These are phyloP conservation scores for Amphirosellinia nigrospora DNA, from an alignment of 495 filamentous ascomycete genomes.

Conservation along the genomic window DNA sequence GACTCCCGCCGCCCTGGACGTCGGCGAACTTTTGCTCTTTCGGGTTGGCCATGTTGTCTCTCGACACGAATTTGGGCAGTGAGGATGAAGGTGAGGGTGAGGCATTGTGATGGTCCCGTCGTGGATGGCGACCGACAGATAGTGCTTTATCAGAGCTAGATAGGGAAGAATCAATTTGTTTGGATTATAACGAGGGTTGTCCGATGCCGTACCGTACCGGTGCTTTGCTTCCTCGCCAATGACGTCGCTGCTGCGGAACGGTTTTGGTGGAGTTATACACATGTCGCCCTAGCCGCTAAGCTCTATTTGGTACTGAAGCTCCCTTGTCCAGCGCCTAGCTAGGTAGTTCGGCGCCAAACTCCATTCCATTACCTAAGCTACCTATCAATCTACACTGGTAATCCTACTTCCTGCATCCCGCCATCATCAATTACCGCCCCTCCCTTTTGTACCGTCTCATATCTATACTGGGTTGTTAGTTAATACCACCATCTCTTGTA, in stretches of 20 bases:
- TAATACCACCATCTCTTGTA: background rate
- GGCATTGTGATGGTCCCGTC: background rate
- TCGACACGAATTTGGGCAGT: conserved; percentile 1
- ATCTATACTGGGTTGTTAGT: background rate
- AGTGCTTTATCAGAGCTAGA: conserved; percentile 6
- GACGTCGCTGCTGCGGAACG: conserved; percentile 21
- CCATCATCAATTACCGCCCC: background rate
- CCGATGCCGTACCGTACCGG: background rate
- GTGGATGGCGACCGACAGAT: too few relatives aligned
- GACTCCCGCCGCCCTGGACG: conserved; percentile 85
- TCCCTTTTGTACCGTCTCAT: background rate
- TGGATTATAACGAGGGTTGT: conserved; percentile 3
- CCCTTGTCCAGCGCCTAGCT: conserved; percentile 4
- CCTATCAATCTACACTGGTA: too few relatives aligned
- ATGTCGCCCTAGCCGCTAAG: background rate
- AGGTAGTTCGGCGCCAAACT: too few relatives aligned
- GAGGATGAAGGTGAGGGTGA: conserved; percentile 6
- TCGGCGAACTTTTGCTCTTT: conserved; percentile 65
- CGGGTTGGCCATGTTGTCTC: conserved; percentile 54
- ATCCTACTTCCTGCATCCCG: too few relatives aligned
- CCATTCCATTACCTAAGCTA: too few relatives aligned
- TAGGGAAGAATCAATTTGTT: conserved; percentile 8
- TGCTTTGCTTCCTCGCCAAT: conserved; percentile 6
- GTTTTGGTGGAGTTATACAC: conserved; percentile 8
- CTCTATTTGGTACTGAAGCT: background rate